Conservation (phyloP, 1,139 yeast genomes). For the Kodamaea alishanica region DNA sequence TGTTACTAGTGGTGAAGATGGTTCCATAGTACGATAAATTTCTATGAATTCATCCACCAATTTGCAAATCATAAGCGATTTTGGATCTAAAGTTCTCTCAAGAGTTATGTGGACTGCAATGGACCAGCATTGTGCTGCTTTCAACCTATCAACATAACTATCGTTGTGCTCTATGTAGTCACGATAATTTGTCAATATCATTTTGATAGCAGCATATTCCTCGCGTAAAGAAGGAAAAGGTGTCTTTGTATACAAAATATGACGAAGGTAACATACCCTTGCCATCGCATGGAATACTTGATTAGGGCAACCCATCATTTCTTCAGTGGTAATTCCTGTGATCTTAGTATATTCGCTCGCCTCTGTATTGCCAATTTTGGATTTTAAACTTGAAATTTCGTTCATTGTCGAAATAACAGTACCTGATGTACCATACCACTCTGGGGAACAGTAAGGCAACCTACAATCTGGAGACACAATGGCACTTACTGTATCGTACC, state of each 20-base stretch:
- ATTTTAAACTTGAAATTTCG: neutral
- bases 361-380: neutral
- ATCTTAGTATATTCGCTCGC: neutral
- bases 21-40: slow-evolving; percentile 41
- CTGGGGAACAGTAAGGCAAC: slow-evolving; percentile 46
- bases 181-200: slow-evolving; percentile 36
- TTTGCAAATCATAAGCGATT: slow-evolving; percentile 21
- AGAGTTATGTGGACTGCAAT: slow-evolving; percentile 41
- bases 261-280: slow-evolving; percentile 39
- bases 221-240: slow-evolving; percentile 11
- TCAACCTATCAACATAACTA: slow-evolving; percentile 32
- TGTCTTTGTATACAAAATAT: slow-evolving; percentile 21
- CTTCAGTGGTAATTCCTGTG: slow-evolving; percentile 39
- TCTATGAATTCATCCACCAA: slow-evolving; percentile 43
- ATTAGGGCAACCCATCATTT: slow-evolving; percentile 57
- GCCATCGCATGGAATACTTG: slow-evolving; percentile 46
- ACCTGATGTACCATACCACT: slow-evolving; percentile 46
- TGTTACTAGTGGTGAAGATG: slow-evolving; percentile 44
- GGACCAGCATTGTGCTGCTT: slow-evolving; percentile 55
- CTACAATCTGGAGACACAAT: slow-evolving; percentile 54
- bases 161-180: slow-evolving; percentile 37
- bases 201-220: slow-evolving; percentile 27
- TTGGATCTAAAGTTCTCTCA: slow-evolving; percentile 29
- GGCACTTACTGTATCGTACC: slow-evolving; percentile 56
- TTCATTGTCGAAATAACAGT: slow-evolving; percentile 14